Evolutionary conservation across 2,329 filamentous ascomycete species (phyloP).

Genomic region (Fusarium cyanostomum): DNA sequence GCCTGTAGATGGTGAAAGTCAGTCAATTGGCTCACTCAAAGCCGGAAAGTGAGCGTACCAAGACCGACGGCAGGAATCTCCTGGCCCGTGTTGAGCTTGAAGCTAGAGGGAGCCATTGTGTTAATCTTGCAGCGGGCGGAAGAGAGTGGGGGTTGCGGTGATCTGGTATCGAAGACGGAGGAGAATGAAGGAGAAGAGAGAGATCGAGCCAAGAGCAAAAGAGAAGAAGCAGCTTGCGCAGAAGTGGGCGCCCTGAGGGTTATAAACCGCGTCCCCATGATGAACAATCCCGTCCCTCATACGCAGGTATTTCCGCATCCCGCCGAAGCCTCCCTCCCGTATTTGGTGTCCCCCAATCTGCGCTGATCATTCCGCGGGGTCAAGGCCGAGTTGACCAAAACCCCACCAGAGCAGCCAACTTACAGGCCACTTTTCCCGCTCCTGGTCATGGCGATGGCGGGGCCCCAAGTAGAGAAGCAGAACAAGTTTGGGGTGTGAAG

Average conservation of each 20-base stretch:
- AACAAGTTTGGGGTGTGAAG: slow-evolving; percentile 30
- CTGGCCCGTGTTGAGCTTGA: slow-evolving; percentile 71
- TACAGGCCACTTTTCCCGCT: not conserved
- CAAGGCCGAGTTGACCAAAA: slow-evolving; percentile 21
- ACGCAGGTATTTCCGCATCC: slow-evolving; percentile 1
- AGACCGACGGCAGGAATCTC: slow-evolving; percentile 72
- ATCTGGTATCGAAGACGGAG: not conserved
- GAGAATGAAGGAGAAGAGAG: slow-evolving; percentile 3
- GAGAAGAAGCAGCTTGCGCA: not conserved
- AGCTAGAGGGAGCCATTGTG: slow-evolving; percentile 64
- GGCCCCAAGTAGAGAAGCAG: not conserved
- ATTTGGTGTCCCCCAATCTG: slow-evolving; percentile 17
- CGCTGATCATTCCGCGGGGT: slow-evolving; percentile 37
- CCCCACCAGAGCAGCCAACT: slow-evolving; percentile 29
- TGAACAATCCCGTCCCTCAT: slow-evolving; percentile 22
- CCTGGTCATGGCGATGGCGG: slow-evolving; percentile 1
- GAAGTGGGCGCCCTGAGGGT: slow-evolving; percentile 21
- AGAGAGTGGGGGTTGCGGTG: slow-evolving; percentile 3
- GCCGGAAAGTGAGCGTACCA: slow-evolving; percentile 54
- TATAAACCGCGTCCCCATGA: slow-evolving; percentile 35
- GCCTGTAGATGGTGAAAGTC: slow-evolving; percentile 52
- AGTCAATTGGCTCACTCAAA: slow-evolving; percentile 10
- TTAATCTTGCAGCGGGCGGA: slow-evolving; percentile 5
- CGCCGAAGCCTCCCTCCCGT: not conserved
- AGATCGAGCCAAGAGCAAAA: slow-evolving; percentile 17